Base-by-base conservation (phyloP, 2,329 filamentous ascomycete species). In the Paecilomyces variotii region DNA sequence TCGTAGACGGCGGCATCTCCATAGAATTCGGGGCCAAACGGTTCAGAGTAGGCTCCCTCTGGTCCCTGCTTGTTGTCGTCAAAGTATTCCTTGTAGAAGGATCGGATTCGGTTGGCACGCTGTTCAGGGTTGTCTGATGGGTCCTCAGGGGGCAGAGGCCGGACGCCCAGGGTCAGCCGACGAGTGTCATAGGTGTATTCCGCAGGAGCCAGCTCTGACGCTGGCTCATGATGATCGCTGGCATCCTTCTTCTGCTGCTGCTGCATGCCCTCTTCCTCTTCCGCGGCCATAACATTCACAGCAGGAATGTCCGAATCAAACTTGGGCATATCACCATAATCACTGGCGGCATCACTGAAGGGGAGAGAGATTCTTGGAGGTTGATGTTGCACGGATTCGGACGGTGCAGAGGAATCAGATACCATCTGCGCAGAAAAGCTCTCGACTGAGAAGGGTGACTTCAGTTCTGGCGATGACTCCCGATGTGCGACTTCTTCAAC, bases 81-180 rank as follows among this genome's bases (percentile, higher is more conserved):
- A 67, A 99, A 99, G 78, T 99, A 99, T 72, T 99, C 94, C 79
- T 97, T 97, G 80, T 99, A 99, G 79, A 99, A 99, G 3, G 94
- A 99, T 72, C 94, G 85, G 65, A 99, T 99, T 59, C 94, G 87
- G 79, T 97, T 97, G 63, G 94, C 94, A 68, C 94, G 86, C 69
- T 93, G 87, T 74, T 97, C 94, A 0, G 94, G 91, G 71, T 97
- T 93, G 70, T 97, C 94, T 2, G 87, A 84, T 51, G 90, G 85
- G 63, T 96, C 89, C 68, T 92, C 87, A 35, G 91, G 90, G 4
- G 94, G 94, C 62, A 99, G 81, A 25, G 94, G 94, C 14, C 94
- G 88, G 73, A 96, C 69, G 54, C 84, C 83, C 73, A 86, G 80
- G 2, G 82, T 85, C 57, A 85, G 69, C 59, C 83, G 76, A 60